These are phyloP conservation scores for Microcyclosporella mali DNA, from an alignment of 2,329 filamentous ascomycete species.

Conservation along the genomic window DNA sequence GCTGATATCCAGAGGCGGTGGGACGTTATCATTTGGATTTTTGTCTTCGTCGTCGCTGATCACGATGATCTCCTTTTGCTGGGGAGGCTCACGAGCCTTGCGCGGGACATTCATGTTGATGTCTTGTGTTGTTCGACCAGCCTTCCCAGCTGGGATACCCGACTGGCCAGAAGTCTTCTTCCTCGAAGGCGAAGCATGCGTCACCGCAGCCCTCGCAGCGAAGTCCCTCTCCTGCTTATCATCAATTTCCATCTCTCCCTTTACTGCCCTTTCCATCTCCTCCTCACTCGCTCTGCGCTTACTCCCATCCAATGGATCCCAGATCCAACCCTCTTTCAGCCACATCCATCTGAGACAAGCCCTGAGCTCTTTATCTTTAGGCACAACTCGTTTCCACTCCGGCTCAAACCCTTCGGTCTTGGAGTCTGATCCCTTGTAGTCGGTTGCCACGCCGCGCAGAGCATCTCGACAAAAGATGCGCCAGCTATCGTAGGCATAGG, in stretches of 20 bases:
- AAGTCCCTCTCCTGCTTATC: constrained; percentile 26
- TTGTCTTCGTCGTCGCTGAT: no score
- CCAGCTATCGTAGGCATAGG: constrained; percentile 85
- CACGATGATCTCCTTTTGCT: no score
- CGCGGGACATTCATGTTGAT: no score
- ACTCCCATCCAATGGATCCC: constrained; percentile 67
- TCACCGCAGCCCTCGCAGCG: constrained; percentile 19
- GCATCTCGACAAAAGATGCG: constrained; percentile 85
- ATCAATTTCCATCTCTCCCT: constrained; percentile 47
- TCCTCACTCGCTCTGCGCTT: constrained; percentile 48
- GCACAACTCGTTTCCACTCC: constrained; percentile 84
- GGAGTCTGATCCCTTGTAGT: constrained; percentile 58
- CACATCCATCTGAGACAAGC: constrained; percentile 88
- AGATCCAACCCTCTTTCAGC: constrained; percentile 77
- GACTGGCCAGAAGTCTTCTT: background rate
- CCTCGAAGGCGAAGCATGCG: constrained; percentile 9
- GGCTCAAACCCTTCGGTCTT: constrained; percentile 56
- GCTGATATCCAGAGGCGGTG: no score
- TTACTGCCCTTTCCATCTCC: constrained; percentile 52
- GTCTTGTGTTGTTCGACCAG: no score
- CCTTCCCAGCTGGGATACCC: no score
- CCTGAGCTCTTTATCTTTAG: constrained; percentile 80
- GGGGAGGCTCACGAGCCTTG: no score
- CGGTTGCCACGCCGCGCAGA: constrained; percentile 58
- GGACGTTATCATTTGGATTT: no score